Evolutionary conservation across 345 rosid species (phyloP), one percentile per base, ranked within the genome.

Genomic region (Noccaea caerulescens): DNA sequence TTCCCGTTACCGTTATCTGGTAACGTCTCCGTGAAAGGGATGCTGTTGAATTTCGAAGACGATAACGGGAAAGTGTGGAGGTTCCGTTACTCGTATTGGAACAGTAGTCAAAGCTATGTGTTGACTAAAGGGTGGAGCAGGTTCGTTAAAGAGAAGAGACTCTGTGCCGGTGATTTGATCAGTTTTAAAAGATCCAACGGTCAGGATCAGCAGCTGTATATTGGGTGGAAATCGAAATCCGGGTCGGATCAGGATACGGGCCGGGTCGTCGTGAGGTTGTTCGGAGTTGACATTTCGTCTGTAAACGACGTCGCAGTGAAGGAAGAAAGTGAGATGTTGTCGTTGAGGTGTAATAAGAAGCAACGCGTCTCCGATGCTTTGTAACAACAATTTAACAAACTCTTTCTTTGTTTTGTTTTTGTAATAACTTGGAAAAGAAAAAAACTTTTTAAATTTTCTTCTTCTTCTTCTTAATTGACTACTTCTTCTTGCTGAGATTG

Each of bases 71-170:
- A 85, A 72, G 87, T 89, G 23, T 93, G 98, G 97, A 74, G 98
- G 72, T 93, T 93, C 54, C 80, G 97, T 69, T 93, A 93, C 72
- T 93, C 98, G 3, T 93, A 93, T 68, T 93, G 98, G 98, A 93
- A 87, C 51, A 93, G 96, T 53, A 91, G 97, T 80, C 98, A 87
- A 41, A 93, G 97, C 69, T 93, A 91, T 42, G 98, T 91, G 53
- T 80, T 93, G 67, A 93, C 98, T 1, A 89, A 89, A 77, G 98
- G 98, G 5, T 93, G 97, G 98, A 91, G 91, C 85, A 81, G 92
- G 6, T 93, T 87, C 42, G 98, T 93, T 3, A 88, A 86, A 80
- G 98, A 91, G 78, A 93, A 86, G 83, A 81, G 66, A 52, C 69
- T 93, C 27, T 82, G 82, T 61, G 91, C 96, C 65, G 97, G 98